Evolutionary conservation across 352 stramenopile genomes (phyloP), one percentile per base, ranked within the genome.

Genomic region (Stephanocyclus meneghinianus): DNA sequence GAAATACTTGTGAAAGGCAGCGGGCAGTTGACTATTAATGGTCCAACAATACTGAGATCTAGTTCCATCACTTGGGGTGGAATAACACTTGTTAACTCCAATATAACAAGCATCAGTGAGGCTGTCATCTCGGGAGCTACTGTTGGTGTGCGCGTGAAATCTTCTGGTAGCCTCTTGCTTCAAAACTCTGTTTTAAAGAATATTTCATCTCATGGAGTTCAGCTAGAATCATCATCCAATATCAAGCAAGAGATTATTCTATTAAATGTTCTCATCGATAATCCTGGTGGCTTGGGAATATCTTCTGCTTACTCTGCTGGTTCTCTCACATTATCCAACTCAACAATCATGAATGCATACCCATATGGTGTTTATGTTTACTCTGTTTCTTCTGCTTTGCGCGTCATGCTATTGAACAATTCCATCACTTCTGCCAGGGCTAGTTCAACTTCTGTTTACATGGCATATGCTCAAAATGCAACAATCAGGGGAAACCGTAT

Each of bases 261-360:
- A 2, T 67, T 16, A 30, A 35, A 67, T 53, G 59, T 67, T 16
- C 59, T 18, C 1, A 67, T 67, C 2, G 59, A 67, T 67, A 2
- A 15, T 2, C 11, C 37, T 35, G 59, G 59, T n/a, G 21, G 37
- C 13, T 16, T 7, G 2, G 59, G 35, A 32, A 53, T 67, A 32
- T 67, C 8, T 53, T 6, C 59, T 30, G 2, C 6, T 32, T 35
- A 32, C 16, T 67, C 51, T 51, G 15, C 30, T n/a, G 59, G 59
- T 11, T 53, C 37, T 30, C 35, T 53, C 37, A 37, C 59, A 21
- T 11, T 67, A 8, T n/a, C 8, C 59, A 67, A 67, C 26, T 67
- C 55, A 63, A 63, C 30, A 16, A 42, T 63, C 30, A 29, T 4
- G 13, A 40, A 63, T 63, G 55, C 21, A 8, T 63, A 21, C 2